Evolutionary conservation across 441 rosid genomes (phyloP).

Genomic region (Pelargonium myrrhifolium): DNA sequence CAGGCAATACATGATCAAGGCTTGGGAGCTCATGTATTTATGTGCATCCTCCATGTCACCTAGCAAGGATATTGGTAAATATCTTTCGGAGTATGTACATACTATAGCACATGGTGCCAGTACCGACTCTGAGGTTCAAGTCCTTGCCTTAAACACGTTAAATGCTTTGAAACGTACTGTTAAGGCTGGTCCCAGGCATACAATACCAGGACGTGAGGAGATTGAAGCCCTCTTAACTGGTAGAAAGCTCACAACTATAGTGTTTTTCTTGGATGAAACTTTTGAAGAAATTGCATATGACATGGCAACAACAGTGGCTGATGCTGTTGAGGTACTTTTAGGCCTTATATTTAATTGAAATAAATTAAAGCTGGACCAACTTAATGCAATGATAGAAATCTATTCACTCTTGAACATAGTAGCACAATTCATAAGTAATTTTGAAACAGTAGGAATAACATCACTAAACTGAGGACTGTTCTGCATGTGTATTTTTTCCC

Average conservation of each 20-base stretch:
- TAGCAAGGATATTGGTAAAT: conserved; percentile 91
- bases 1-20: conserved; percentile 79
- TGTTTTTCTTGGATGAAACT: conserved; percentile 93
- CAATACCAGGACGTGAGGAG: conserved; percentile 89
- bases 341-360: neutral
- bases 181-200: conserved; percentile 91
- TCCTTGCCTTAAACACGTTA: conserved; percentile 69
- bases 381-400: too few relatives aligned
- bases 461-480: neutral
- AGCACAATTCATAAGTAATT: neutral
- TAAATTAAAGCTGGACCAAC: too few relatives aligned
- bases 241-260: conserved; percentile 86
- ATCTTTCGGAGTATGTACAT: conserved; percentile 80
- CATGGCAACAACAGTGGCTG: conserved; percentile 91
- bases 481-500: too few relatives aligned
- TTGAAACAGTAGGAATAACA: neutral
- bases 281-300: conserved; percentile 95
- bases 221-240: conserved; percentile 85
- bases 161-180: conserved; percentile 87
- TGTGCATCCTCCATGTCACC: conserved; percentile 99
- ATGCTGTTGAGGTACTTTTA: conserved; percentile 85
- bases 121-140: conserved; percentile 71
- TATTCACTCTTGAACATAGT: neutral
- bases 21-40: conserved; percentile 94
- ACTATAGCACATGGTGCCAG: conserved; percentile 59